A percentile compares a stretch with the other conserved stretches of the same genome.
These are phyloP conservation scores for Metschnikowia corniflorae DNA, from an alignment of 805 yeast genomes.

Conservation along the genomic window DNA sequence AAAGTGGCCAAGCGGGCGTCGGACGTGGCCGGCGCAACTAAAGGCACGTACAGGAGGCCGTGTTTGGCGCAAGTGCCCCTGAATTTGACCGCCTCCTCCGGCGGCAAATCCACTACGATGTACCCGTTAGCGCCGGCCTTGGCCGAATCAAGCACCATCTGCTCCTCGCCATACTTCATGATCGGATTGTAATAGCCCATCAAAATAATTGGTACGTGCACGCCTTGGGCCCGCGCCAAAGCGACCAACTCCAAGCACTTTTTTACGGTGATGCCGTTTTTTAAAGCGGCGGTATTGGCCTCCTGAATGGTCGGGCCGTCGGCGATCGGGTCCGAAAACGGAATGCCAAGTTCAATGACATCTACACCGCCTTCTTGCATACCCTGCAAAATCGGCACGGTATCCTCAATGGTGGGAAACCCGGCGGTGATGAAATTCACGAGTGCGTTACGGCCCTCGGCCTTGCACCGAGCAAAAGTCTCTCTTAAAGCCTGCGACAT, in stretches of 20 bases:
- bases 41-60: conserved; percentile 83
- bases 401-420: conserved; percentile 81
- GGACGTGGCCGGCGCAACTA: conserved; percentile 95
- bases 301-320: conserved; percentile 97
- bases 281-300: conserved; percentile 78
- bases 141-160: conserved; percentile 72
- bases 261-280: conserved; percentile 73
- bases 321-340: conserved; percentile 97
- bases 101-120: conserved; percentile 93
- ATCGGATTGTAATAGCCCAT: conserved; percentile 99
- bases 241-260: conserved; percentile 68
- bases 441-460: conserved; percentile 77
- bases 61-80: conserved; percentile 64
- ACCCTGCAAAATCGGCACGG: conserved; percentile 80
- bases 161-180: conserved; percentile 81
- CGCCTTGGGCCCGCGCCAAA: conserved; percentile 77
- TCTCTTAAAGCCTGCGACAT: conserved; percentile 57
- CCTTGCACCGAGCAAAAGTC: conserved; percentile 57
- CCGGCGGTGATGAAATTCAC: conserved; percentile 95
- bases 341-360: conserved; percentile 90
- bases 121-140: conserved; percentile 93
- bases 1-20: conserved; percentile 79
- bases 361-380: conserved; percentile 96
- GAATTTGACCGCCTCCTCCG: conserved; percentile 91
- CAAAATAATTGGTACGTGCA: conserved; percentile 80